Evolutionary conservation across 345 rosid species (phyloP).

Genomic region (Firmiana major): DNA sequence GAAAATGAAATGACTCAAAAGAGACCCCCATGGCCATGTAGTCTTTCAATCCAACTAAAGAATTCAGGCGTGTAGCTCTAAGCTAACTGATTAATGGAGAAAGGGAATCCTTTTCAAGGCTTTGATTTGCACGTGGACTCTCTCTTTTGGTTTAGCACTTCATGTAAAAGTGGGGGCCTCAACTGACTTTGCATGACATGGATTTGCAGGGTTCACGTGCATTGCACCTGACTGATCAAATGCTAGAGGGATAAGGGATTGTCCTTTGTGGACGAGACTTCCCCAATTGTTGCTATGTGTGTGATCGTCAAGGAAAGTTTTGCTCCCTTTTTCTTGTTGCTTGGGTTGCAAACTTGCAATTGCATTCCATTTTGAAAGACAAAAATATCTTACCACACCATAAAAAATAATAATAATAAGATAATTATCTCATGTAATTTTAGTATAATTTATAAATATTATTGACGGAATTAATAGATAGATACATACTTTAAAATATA

Average conservation of each 20-base stretch:
- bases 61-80: background rate
- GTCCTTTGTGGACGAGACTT: slow-evolving; percentile 2
- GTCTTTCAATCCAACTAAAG: slow-evolving; percentile 21
- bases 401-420: too few species aligned
- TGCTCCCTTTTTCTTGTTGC: background rate
- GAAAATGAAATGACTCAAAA: too few species aligned
- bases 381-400: background rate
- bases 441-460: too few species aligned
- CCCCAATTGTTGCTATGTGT: background rate
- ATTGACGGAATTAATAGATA: too few species aligned
- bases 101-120: slow-evolving; percentile 13
- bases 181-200: background rate
- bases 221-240: slow-evolving; percentile 25
- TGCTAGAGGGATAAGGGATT: background rate
- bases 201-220: slow-evolving; percentile 22
- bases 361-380: background rate
- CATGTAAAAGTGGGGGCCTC: slow-evolving; percentile 4
- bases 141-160: slow-evolving; percentile 2
- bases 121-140: slow-evolving; percentile 13
- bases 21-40: too few species aligned
- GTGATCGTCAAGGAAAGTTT: background rate
- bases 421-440: too few species aligned
- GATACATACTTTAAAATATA: too few species aligned
- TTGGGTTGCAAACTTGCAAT: background rate
- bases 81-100: background rate